These are phyloP conservation scores for Verticillium zaregamsianum DNA, from an alignment of 2,329 filamentous ascomycete genomes.

Conservation along the genomic window DNA sequence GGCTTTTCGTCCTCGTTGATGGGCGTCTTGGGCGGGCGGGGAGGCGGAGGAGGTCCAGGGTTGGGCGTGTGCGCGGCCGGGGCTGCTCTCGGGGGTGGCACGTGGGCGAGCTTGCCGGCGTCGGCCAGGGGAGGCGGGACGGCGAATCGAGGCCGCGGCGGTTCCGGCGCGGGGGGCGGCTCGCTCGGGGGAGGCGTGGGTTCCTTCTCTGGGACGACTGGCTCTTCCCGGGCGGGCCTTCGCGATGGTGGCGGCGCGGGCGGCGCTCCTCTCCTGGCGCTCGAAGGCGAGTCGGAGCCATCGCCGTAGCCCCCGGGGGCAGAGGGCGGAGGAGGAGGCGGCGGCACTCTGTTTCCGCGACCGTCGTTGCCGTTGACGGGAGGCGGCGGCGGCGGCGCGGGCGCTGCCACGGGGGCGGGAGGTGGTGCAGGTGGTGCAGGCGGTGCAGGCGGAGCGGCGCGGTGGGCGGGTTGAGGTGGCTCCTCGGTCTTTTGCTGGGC, in stretches of 20 bases:
- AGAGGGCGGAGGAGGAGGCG: slow-evolving; percentile 27
- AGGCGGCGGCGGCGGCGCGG: slow-evolving; percentile 18
- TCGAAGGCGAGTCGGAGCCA: slow-evolving; percentile 37
- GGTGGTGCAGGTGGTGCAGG: slow-evolving; percentile 15
- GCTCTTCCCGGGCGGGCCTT: slow-evolving; percentile 39
- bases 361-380: slow-evolving; percentile 27
- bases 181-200: slow-evolving; percentile 64
- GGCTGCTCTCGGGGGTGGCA: slow-evolving; percentile 34
- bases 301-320: slow-evolving; percentile 14
- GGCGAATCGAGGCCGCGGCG: slow-evolving; percentile 44
- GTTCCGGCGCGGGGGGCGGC: slow-evolving; percentile 7
- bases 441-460: slow-evolving; percentile 13
- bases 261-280: slow-evolving; percentile 37
- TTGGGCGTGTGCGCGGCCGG: slow-evolving; percentile 26
- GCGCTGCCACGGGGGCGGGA: slow-evolving; percentile 9
- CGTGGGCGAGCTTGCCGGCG: slow-evolving; percentile 78
- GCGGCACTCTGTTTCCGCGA: slow-evolving; percentile 27
- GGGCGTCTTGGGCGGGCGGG: slow-evolving; percentile 65
- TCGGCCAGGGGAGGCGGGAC: slow-evolving; percentile 79
- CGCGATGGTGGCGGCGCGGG: slow-evolving; percentile 57
- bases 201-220: neutral
- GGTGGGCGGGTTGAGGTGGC: slow-evolving; percentile 10
- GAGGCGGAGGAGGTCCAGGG: slow-evolving; percentile 63
- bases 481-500: slow-evolving; percentile 40
- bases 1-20: slow-evolving; percentile 60